These are phyloP conservation scores for Hypericum androsaemum DNA, from an alignment of 345 rosid genomes.

Conservation along the genomic window DNA sequence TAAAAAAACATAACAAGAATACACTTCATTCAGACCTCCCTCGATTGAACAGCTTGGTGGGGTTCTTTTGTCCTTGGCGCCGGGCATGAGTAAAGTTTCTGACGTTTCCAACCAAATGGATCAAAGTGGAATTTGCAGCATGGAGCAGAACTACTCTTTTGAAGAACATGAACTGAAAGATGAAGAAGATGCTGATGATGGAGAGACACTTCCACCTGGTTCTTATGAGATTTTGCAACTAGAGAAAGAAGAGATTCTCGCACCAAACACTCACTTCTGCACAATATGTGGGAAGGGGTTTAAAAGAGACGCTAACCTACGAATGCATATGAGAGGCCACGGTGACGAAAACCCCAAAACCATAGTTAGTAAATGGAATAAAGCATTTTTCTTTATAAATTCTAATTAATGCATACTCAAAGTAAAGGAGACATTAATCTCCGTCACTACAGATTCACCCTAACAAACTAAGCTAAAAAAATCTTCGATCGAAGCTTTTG, in stretches of 20 bases:
- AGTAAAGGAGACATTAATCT: too few relatives aligned
- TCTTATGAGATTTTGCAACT: slow-evolving; percentile 85
- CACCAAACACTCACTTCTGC: slow-evolving; percentile 96
- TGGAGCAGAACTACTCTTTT: slow-evolving; percentile 31
- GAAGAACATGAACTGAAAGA: slow-evolving; percentile 80
- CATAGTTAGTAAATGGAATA: too few relatives aligned
- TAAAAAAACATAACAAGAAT: too few relatives aligned
- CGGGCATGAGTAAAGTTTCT: slow-evolving; percentile 28
- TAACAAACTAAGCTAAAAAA: too few relatives aligned
- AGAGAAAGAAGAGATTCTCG: slow-evolving; percentile 95
- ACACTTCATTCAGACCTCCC: too few relatives aligned
- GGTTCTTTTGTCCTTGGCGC: slow-evolving; percentile 31
- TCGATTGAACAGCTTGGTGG: slow-evolving; percentile 43
- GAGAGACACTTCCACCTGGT: slow-evolving; percentile 88
- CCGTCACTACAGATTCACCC: too few relatives aligned
- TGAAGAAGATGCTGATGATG: slow-evolving; percentile 89
- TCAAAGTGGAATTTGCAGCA: slow-evolving; percentile 14
- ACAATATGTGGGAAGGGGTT: slow-evolving; percentile 96
- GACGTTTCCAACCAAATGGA: slow-evolving; percentile 37
- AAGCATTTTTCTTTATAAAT: too few relatives aligned
- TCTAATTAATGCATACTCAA: too few relatives aligned
- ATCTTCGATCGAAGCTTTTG: too few relatives aligned
- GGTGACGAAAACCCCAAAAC: too few relatives aligned
- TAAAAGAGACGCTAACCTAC: slow-evolving; percentile 86
- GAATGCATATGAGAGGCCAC: slow-evolving; percentile 99